These are phyloP conservation scores for Globisporangium orthogonon DNA, from an alignment of 352 stramenopile species.

Conservation along the genomic window DNA sequence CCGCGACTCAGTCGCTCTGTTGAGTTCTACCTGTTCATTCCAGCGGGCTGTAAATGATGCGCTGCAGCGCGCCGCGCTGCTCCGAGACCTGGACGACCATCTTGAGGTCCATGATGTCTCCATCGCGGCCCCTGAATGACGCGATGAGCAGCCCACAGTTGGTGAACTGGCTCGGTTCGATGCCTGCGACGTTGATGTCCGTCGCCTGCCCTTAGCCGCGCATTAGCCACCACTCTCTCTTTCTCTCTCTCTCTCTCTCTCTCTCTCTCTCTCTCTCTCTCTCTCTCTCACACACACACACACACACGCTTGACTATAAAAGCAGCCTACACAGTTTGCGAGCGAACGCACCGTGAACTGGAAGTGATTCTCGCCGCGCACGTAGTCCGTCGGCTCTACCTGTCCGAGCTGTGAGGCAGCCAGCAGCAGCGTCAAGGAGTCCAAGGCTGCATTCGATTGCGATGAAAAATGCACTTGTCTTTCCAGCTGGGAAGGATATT, in stretches of 20 bases:
- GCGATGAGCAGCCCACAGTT: slow-evolving; percentile 86
- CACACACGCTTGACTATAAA: too few species aligned
- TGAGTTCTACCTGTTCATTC: slow-evolving; percentile 31
- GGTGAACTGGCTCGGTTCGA: slow-evolving; percentile 77
- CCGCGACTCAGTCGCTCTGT: neutral
- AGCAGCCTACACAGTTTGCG: too few species aligned
- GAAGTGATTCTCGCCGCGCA: slow-evolving; percentile 67
- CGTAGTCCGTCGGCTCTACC: slow-evolving; percentile 59
- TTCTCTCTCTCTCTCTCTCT: too few species aligned
- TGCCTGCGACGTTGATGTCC: slow-evolving; percentile 64
- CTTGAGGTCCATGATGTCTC: slow-evolving; percentile 81
- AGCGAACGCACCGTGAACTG: slow-evolving; percentile 66
- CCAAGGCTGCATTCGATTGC: slow-evolving; percentile 14
- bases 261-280: neutral
- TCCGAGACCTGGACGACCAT: slow-evolving; percentile 87
- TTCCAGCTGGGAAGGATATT: slow-evolving; percentile 54
- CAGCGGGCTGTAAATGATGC: slow-evolving; percentile 86
- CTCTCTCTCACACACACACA: too few species aligned
- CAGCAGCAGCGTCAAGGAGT: neutral
- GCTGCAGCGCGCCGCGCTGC: slow-evolving; percentile 58
- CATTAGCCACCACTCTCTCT: neutral
- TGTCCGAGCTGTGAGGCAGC: slow-evolving; percentile 54
- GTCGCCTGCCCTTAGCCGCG: slow-evolving; percentile 21
- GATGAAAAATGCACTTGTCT: too few species aligned
- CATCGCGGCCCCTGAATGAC: slow-evolving; percentile 64